Percentiles rank a stretch among this genome's conserved stretches.
Evolutionary conservation across 2,329 filamentous ascomycete species (phyloP).

Genomic region (Diplodia mutila): DNA sequence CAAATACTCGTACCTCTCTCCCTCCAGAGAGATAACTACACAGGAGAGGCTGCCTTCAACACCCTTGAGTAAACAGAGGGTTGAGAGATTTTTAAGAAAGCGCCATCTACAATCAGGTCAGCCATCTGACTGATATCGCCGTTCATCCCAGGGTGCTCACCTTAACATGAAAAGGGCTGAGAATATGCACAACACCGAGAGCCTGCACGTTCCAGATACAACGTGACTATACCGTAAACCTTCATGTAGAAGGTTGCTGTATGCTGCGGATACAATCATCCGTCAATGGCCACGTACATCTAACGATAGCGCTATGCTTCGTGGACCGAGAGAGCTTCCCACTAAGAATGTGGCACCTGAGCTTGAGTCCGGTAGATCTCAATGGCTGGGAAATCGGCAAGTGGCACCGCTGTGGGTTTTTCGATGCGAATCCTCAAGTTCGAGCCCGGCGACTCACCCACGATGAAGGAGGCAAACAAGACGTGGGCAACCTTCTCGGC

Average conservation of each 20-base stretch:
- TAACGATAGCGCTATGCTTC: too few relatives aligned
- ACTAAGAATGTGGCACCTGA: neutral
- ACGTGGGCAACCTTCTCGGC: conserved; percentile 44
- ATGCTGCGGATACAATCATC: too few relatives aligned
- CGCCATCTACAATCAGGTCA: neutral
- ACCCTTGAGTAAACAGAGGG: too few relatives aligned
- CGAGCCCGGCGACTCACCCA: conserved; percentile 44
- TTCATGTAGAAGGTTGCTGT: too few relatives aligned
- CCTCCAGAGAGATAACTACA: too few relatives aligned
- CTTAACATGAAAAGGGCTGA: neutral
- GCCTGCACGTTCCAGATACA: too few relatives aligned
- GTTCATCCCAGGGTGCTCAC: neutral
- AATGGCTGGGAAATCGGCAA: conserved; percentile 72
- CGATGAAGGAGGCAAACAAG: conserved; percentile 47
- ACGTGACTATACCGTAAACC: too few relatives aligned
- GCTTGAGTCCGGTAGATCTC: conserved; percentile 52
- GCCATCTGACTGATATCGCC: neutral
- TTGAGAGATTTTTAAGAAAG: neutral
- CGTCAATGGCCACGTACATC: too few relatives aligned
- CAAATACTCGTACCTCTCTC: too few relatives aligned
- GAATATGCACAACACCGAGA: too few relatives aligned
- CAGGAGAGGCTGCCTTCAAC: too few relatives aligned
- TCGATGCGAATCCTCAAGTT: conserved; percentile 65
- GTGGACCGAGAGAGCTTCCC: too few relatives aligned
- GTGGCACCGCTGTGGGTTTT: conserved; percentile 74